Conservation (phyloP, 129 eudicot genomes). For the Oenanthe sinensis region DNA sequence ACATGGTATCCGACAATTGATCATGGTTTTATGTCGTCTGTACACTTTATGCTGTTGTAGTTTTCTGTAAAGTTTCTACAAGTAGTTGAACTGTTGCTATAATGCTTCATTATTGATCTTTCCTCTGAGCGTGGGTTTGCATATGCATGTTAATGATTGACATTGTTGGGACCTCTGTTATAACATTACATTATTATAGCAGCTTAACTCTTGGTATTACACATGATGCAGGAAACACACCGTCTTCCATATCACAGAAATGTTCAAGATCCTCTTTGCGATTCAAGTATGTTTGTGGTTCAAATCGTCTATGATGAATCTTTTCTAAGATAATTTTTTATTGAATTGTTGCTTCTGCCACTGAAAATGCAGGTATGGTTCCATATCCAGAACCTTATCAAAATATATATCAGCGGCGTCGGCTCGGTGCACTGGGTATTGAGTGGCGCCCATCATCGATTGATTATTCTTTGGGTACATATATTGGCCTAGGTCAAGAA, state of each 20-base stretch:
- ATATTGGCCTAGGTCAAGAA: slow-evolving; percentile 78
- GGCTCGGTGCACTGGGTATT: slow-evolving; percentile 73
- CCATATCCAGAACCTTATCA: slow-evolving; percentile 96
- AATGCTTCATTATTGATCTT: neutral
- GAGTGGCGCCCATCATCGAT: slow-evolving; percentile 90
- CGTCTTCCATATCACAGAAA: slow-evolving; percentile 71
- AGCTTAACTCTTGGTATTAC: slow-evolving; percentile 2
- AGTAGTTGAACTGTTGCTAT: neutral
- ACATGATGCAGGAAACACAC: slow-evolving; percentile 82
- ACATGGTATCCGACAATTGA: neutral
- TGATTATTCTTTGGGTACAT: slow-evolving; percentile 68
- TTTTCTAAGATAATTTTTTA: neutral
- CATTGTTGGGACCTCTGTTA: neutral
- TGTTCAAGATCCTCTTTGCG: slow-evolving; percentile 78
- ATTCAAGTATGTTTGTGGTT: slow-evolving; percentile 60
- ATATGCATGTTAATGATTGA: neutral
- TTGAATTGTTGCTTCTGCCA: neutral
- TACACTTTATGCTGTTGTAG: neutral
- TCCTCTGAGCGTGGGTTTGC: neutral
- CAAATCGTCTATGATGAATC: neutral
- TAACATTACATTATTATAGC: neutral
- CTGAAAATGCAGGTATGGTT: slow-evolving; percentile 61
- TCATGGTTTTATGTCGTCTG: neutral
- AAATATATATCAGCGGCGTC: slow-evolving; percentile 72
- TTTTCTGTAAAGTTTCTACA: neutral